Base-by-base conservation (phyloP, 2,329 filamentous ascomycete species). In the Hymenoscyphus fructigenus region DNA sequence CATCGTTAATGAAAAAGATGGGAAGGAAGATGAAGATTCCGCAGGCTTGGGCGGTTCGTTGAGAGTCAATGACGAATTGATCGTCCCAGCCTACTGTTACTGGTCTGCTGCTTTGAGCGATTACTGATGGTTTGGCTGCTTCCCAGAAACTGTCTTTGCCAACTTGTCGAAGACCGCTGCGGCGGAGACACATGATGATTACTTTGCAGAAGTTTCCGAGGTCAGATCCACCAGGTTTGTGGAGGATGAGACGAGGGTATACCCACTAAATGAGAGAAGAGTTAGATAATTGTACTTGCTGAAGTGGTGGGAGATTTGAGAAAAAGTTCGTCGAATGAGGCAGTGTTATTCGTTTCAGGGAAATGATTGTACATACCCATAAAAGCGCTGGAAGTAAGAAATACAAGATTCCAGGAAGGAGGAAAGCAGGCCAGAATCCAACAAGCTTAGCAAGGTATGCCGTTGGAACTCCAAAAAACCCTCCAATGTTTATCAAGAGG, bases 41-140 rank as follows among this genome's bases (percentile, higher is more conserved):
- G 78, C 88, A 90, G 63, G 88, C 88, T 72, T 84, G 82, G 66
- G 91, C 80, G 66, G 89, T 90, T 76, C 90, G 88, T 62, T 83
- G 83, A 60, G 92, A 87, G 74, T 93, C 89, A 72, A 92, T 90
- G 32, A 94, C 90, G 88, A 91, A 94, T 58, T 85, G 85, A 69
- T 94, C 91, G 67, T 94, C 90, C 72, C 92, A 93, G 0, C 87
- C 89, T 85, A 93, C 92, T 85, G 88, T 91, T 0, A 65, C 60
- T 0, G 89, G 88, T 63, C 85, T 85, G 67, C 82, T 75, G 1
- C 76, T 77, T 29, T 83, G 78, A 4, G 84, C 79, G 9, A 91
- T 80, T 55, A 82, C 80, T 12, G 85, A 89, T 2, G 90, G 90
- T 78, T 90, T 91, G 61, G 86, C 87, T 5, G 81, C 74, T 15